Evolutionary conservation across 2,329 filamentous ascomycete genomes (phyloP).

Genomic region (Rutstroemia sp.): DNA sequence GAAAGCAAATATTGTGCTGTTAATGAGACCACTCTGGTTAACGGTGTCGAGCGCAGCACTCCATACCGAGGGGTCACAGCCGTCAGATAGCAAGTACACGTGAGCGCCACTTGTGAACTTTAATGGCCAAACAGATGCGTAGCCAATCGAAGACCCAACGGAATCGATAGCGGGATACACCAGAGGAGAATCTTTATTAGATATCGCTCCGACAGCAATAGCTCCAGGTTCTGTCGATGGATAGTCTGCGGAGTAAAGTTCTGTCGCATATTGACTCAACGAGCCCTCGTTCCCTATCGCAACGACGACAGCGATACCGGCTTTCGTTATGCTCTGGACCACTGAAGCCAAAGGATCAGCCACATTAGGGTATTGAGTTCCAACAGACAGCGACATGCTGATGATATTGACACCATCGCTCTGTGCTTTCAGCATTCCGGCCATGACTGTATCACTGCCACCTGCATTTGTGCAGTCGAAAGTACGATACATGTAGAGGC

Average conservation of each 20-base stretch:
- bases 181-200: conserved; percentile 16
- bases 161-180: conserved; percentile 16
- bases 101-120: conserved; percentile 6
- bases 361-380: conserved; percentile 1
- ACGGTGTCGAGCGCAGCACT: conserved; percentile 6
- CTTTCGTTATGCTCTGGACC: conserved; percentile 6
- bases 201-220: conserved; percentile 16
- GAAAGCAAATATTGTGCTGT: conserved; percentile 16
- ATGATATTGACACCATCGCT: conserved; percentile 20
- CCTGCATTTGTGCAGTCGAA: conserved; percentile 16
- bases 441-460: conserved; percentile 16
- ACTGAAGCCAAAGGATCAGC: conserved; percentile 10
- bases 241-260: conserved; percentile 12
- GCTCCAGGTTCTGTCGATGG: conserved; percentile 13
- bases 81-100: conserved; percentile 11
- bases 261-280: conserved; percentile 1
- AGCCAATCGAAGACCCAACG: conserved; percentile 7
- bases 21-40: conserved; percentile 6
- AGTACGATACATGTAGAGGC: conserved; percentile 19
- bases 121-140: conserved; percentile 17
- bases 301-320: conserved; percentile 11
- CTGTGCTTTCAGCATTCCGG: conserved; percentile 18
- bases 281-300: conserved; percentile 15
- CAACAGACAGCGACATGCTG: conserved; percentile 20
- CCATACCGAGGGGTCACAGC: conserved; percentile 12